phyloP scores from a whole-genome alignment of 345 rosid genomes.

The Eucalyptus pauciflora region DNA sequence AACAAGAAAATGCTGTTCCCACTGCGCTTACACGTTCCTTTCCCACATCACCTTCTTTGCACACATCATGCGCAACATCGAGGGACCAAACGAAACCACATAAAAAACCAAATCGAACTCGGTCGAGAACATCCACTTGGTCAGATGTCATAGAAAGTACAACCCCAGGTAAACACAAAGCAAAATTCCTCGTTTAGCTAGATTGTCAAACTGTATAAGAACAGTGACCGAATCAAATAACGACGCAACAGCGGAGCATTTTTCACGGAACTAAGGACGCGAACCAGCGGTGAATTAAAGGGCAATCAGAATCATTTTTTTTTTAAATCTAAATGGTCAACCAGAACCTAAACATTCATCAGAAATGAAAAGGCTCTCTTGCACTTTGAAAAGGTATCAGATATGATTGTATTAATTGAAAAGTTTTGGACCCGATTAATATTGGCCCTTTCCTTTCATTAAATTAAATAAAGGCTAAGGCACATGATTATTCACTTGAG shows the following conservation, averaged over 20 bases:
- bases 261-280: background rate
- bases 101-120: background rate
- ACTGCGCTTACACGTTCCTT: conserved; percentile 40
- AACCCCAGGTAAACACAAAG: background rate
- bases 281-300: conserved; percentile 1
- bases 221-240: background rate
- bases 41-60: conserved; percentile 59
- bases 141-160: background rate
- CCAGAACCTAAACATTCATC: background rate
- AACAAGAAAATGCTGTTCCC: conserved; percentile 15
- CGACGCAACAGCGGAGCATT: background rate
- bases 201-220: background rate
- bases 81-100: background rate
- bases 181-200: background rate
- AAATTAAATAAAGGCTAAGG: background rate
- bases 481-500: background rate
- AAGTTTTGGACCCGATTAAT: background rate
- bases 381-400: background rate
- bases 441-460: background rate
- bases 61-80: conserved; percentile 18
- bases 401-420: background rate
- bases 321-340: background rate
- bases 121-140: background rate
- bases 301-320: background rate
- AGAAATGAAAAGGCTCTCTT: background rate